These are phyloP conservation scores for Chaetomiaceae sp. DNA, from an alignment of 2,329 filamentous ascomycete genomes.

Conservation along the genomic window DNA sequence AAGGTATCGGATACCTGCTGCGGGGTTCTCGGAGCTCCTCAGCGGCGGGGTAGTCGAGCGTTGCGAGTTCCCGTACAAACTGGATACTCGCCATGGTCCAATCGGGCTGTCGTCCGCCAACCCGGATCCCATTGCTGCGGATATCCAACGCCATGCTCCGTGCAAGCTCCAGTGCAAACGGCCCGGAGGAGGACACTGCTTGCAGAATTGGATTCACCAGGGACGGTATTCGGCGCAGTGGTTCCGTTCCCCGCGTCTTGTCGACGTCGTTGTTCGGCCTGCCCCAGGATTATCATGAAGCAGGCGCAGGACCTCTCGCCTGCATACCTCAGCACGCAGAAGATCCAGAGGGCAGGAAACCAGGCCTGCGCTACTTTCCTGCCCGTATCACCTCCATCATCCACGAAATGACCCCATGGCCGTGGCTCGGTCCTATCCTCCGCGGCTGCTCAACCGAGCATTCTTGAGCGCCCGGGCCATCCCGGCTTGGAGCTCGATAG, in stretches of 20 bases:
- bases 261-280: background rate
- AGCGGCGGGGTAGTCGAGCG: background rate
- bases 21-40: background rate
- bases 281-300: background rate
- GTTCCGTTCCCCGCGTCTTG: background rate
- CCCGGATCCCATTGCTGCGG: background rate
- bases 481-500: background rate
- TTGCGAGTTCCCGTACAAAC: constrained; percentile 11
- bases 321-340: background rate
- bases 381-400: background rate
- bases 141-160: background rate
- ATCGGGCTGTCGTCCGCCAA: background rate
- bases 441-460: no score
- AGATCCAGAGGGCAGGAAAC: background rate
- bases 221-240: background rate
- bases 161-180: background rate
- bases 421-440: background rate
- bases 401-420: background rate
- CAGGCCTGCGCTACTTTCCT: no score
- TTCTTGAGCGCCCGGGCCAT: no score
- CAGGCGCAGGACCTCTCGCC: constrained; percentile 4
- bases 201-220: background rate
- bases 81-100: constrained; percentile 1
- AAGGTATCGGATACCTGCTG: constrained; percentile 14
- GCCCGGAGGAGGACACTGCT: background rate